Percentiles rank a stretch among this genome's conserved stretches.
These are phyloP conservation scores for Naegleria gruberi DNA, from an alignment of 208 protist species.

Conservation along the genomic window DNA sequence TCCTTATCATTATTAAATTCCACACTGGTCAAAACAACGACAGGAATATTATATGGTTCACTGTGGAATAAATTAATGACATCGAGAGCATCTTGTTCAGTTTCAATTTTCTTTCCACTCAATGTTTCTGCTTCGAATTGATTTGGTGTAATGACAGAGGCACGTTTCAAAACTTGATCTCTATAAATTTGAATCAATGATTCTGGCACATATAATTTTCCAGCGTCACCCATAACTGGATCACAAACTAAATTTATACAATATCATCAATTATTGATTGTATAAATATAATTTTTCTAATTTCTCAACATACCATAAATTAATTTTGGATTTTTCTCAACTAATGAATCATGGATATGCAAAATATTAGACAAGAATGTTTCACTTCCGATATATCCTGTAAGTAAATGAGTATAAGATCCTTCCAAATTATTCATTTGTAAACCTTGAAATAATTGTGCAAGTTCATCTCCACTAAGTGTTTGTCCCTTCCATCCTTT, in stretches of 20 bases:
- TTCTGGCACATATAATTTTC: conserved; percentile 78
- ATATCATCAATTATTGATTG: not conserved
- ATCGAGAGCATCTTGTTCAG: conserved; percentile 47
- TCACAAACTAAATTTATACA: conserved; percentile 69
- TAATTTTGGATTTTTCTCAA: conserved; percentile 44
- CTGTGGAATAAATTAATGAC: conserved; percentile 68
- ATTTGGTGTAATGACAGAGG: conserved; percentile 79
- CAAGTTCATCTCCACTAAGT: conserved; percentile 64
- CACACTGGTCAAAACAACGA: conserved; percentile 68
- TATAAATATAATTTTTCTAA: not conserved
- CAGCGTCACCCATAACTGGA: conserved; percentile 86
- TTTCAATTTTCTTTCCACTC: conserved; percentile 52
- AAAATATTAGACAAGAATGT: conserved; percentile 60
- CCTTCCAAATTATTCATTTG: conserved; percentile 64
- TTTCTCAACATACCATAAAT: conserved; percentile 37
- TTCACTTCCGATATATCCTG: conserved; percentile 82
- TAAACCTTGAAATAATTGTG: conserved; percentile 65
- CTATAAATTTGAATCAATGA: conserved; percentile 75
- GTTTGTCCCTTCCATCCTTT: conserved; percentile 66
- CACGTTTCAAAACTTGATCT: conserved; percentile 53
- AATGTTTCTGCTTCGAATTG: conserved; percentile 79
- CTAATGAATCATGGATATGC: conserved; percentile 54
- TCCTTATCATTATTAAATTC: not conserved
- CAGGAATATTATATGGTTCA: conserved; percentile 43
- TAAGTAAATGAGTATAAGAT: conserved; percentile 74